These are phyloP conservation scores for Solanum megistacrolobum DNA, from an alignment of 257 asterid species.

Conservation along the genomic window DNA sequence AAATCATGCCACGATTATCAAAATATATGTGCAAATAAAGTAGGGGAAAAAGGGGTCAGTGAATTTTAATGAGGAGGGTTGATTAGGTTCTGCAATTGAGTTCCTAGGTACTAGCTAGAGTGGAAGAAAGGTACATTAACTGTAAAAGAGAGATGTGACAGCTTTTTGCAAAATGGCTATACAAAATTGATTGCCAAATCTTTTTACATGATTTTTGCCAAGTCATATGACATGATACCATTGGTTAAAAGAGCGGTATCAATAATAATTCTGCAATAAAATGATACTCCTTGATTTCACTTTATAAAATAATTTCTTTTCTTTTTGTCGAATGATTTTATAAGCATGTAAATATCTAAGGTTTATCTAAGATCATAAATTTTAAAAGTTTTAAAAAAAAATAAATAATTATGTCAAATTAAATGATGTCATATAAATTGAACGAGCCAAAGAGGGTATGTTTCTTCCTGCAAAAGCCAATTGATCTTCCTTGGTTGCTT, in stretches of 20 bases:
- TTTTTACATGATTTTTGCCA: background rate
- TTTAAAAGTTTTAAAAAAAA: no score
- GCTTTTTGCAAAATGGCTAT: background rate
- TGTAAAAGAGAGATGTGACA: background rate
- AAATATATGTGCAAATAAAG: background rate
- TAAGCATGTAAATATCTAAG: no score
- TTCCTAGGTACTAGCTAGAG: background rate
- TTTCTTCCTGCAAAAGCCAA: background rate
- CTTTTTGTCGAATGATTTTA: no score
- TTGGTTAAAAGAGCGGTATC: background rate
- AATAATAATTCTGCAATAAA: background rate
- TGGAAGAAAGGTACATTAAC: background rate
- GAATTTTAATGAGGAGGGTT: background rate
- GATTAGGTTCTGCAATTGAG: background rate
- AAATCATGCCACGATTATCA: background rate
- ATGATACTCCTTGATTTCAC: background rate
- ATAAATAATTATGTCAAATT: no score
- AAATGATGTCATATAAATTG: no score
- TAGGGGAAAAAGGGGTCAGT: background rate
- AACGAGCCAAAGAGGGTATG: background rate
- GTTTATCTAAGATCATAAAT: no score
- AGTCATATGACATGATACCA: background rate
- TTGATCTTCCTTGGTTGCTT: background rate
- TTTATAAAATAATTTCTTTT: no score
- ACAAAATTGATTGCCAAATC: background rate